Base-by-base conservation (phyloP, 139 green algal genomes). In the Volvox africanus region DNA sequence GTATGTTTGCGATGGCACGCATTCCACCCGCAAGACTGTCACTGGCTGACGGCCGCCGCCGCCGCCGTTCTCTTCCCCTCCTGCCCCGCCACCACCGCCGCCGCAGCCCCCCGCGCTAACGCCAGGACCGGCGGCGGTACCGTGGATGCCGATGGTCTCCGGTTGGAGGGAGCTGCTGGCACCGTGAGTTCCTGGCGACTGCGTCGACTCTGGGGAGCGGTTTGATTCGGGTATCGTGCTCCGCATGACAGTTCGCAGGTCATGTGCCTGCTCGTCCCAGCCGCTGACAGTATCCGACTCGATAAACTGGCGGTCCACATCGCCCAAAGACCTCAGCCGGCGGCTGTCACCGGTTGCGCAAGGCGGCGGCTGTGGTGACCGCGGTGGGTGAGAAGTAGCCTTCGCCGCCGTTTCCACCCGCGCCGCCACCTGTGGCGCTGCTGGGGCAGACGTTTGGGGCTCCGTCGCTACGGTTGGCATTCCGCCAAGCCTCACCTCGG, bases 281-380 rank as follows among this genome's bases (percentile, higher is more conserved):
- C 82, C 32, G 32, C 62, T 37, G 17, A 24, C 36, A 28, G 24
- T 14, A 21, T 37, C 82, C 1, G 55, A 21, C 0, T 79, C 83
- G 19, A 88, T 80, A 35, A 88, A 88, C 83, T 88, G 83, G 16
- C 83, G 83, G 67, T 88, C 83, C 30, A 88, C 67, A 68, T 88
- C 67, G 36, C 67, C 17, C 5, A 88, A 22, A 5, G 67, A 68
- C 67, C 30, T 22, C 22, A 88, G 20, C 82, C 35, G 33, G 16
- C 83, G 35, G 67, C 67, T 20, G 83, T 44, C 20, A 35, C 37
- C 18, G 32, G 0, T 26, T 3, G 55, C 44, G 37, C 12, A 26
- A 3, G 2, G 32, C 5, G 33, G 75, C 24, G 75, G 30, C 32
- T 21, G 75, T 35, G 75, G 32, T 35, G 32, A 55, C 26, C 26